Conservation (phyloP, 495 filamentous ascomycete species). For the Penicillium bialowiezense region DNA sequence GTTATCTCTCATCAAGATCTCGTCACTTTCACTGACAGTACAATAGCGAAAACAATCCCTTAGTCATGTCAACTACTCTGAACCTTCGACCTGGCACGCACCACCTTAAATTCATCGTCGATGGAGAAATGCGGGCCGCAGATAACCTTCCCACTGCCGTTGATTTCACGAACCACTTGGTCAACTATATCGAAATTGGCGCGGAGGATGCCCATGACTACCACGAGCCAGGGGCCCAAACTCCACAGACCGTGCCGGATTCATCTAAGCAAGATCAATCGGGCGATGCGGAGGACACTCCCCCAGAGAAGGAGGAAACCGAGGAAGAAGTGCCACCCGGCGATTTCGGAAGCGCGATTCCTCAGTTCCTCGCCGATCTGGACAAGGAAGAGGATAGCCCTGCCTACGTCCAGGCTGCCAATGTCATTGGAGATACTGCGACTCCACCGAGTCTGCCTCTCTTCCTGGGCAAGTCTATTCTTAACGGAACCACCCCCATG, state of each 20-base stretch:
- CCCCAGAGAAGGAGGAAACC: constrained; percentile 42
- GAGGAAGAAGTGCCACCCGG: constrained; percentile 47
- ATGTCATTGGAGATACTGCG: constrained; percentile 69
- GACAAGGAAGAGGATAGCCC: constrained; percentile 77
- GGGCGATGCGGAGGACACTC: constrained; percentile 39
- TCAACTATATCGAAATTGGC: constrained; percentile 95
- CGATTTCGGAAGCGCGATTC: constrained; percentile 60
- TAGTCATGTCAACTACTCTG: constrained; percentile 68
- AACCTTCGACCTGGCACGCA: constrained; percentile 89
- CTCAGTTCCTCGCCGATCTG: constrained; percentile 80
- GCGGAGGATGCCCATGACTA: constrained; percentile 59
- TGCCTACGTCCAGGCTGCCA: constrained; percentile 64
- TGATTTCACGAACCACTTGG: constrained; percentile 92
- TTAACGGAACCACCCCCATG: constrained; percentile 85
- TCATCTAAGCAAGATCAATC: constrained; percentile 31
- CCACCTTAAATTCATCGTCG: constrained; percentile 93
- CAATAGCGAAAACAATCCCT: constrained; percentile 37
- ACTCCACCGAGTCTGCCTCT: constrained; percentile 83
- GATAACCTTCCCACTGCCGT: constrained; percentile 88
- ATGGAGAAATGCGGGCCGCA: constrained; percentile 86
- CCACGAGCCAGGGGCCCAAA: constrained; percentile 36
- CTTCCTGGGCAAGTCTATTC: constrained; percentile 90
- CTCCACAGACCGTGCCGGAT: constrained; percentile 45
- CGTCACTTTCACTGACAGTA: constrained; percentile 6
- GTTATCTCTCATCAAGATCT: not conserved